Percentiles rank a stretch among this genome's conserved stretches.
Evolutionary conservation across 306 rosid genomes (phyloP).

Genomic region (Quercus parvula): DNA sequence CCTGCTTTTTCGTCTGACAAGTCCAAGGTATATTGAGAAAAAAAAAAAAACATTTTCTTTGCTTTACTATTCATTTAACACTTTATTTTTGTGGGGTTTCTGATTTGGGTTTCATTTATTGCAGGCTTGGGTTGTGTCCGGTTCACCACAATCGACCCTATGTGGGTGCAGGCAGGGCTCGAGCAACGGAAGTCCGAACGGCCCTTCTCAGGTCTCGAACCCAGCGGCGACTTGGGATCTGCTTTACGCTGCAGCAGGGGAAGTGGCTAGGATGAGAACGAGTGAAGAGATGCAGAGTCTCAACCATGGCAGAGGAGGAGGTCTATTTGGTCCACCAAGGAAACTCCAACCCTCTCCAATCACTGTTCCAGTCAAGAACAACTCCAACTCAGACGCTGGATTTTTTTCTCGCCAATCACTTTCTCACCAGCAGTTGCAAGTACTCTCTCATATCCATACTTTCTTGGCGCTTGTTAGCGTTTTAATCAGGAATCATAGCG

Average conservation of each 20-base stretch:
- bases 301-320: constrained; percentile 21
- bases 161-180: constrained; percentile 52
- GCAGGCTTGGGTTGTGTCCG: constrained; percentile 24
- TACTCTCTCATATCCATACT: neutral
- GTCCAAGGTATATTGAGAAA: constrained; percentile 31
- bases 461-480: neutral
- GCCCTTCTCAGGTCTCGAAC: constrained; percentile 22
- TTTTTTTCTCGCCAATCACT: constrained; percentile 27
- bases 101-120: neutral
- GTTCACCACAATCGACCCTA: constrained; percentile 75
- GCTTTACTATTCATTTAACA: neutral
- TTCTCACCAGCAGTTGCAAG: constrained; percentile 59
- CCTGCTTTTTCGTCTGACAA: constrained; percentile 9
- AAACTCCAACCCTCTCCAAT: constrained; percentile 28
- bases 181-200: constrained; percentile 57
- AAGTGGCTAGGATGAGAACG: constrained; percentile 54
- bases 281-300: constrained; percentile 25
- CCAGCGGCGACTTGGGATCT: constrained; percentile 59
- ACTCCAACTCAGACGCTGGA: constrained; percentile 20
- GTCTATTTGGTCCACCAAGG: constrained; percentile 18
- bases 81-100: neutral
- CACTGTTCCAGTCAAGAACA: constrained; percentile 19
- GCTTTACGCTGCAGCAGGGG: constrained; percentile 68
- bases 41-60: neutral
- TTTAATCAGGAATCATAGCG: too few species aligned